Evolutionary conservation across 2,329 filamentous ascomycete genomes (phyloP).

Genomic region (Botryotinia globosa): DNA sequence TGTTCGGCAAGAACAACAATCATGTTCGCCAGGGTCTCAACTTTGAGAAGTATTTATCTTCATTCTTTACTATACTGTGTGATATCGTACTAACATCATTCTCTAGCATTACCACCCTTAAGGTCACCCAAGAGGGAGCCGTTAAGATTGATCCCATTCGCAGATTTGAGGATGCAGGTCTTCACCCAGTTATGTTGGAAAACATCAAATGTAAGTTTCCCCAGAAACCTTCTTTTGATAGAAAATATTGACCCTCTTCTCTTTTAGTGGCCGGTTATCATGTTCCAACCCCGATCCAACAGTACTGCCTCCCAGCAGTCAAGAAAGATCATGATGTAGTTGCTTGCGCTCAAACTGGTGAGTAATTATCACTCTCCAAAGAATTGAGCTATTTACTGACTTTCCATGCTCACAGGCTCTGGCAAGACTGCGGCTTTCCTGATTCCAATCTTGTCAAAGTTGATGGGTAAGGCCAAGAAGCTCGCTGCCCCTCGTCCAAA

Average conservation of each 20-base stretch:
- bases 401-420: conserved; percentile 61
- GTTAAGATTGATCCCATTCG: conserved; percentile 50
- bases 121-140: conserved; percentile 56
- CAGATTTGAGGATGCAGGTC: conserved; percentile 69
- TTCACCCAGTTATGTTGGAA: conserved; percentile 78
- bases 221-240: not conserved
- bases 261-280: conserved; percentile 60
- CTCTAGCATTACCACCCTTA: conserved; percentile 53
- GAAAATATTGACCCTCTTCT: not conserved
- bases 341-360: conserved; percentile 89
- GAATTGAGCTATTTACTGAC: not conserved
- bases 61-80: conserved; percentile 3
- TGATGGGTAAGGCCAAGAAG: conserved; percentile 96
- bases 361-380: conserved; percentile 34
- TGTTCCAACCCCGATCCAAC: conserved; percentile 80
- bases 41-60: conserved; percentile 54
- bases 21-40: conserved; percentile 55
- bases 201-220: conserved; percentile 58
- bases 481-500: conserved; percentile 75
- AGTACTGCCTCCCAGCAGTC: conserved; percentile 79
- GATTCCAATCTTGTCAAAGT: conserved; percentile 79
- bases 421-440: conserved; percentile 95
- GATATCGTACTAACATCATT: conserved; percentile 26
- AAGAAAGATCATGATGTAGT: conserved; percentile 76
- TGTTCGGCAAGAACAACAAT: conserved; percentile 61